A percentile compares a stretch with the other conserved stretches of the same genome.
Evolutionary conservation across 768 basidiomycete genomes (phyloP).

Genomic region (Hysterangium stoloniferum): DNA sequence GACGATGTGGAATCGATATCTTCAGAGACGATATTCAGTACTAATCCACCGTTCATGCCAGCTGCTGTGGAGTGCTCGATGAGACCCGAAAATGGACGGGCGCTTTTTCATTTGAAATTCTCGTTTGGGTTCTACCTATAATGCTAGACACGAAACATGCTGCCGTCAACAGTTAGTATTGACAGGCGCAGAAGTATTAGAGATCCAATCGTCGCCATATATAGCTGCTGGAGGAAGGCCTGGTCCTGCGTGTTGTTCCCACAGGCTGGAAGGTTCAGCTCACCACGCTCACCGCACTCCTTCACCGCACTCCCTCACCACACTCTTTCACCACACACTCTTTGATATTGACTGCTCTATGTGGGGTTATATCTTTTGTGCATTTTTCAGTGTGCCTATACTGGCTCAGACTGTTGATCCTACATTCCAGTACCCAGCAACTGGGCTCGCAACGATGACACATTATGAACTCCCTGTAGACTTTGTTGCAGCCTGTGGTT

Average conservation of each 20-base stretch:
- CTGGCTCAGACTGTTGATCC: background rate
- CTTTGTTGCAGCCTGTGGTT: constrained; percentile 61
- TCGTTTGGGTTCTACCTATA: too few species aligned
- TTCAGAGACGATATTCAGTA: constrained; percentile 20
- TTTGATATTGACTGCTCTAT: too few species aligned
- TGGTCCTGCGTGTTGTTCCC: background rate
- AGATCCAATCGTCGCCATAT: too few species aligned
- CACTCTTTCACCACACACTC: background rate
- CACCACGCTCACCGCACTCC: background rate
- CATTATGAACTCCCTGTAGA: constrained; percentile 49
- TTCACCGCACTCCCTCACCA: background rate
- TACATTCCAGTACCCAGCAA: constrained; percentile 6
- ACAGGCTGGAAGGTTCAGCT: background rate
- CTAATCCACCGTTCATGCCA: constrained; percentile 17
- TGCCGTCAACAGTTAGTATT: too few species aligned
- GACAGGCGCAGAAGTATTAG: too few species aligned
- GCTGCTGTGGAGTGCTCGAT: background rate
- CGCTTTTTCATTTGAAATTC: background rate
- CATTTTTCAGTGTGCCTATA: too few species aligned
- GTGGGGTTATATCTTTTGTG: too few species aligned
- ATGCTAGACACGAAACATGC: too few species aligned
- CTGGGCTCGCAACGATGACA: constrained; percentile 64
- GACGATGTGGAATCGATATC: constrained; percentile 6
- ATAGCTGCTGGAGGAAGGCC: too few species aligned
- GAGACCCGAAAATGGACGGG: background rate